Evolutionary conservation across 768 basidiomycete genomes (phyloP).

Genomic region (Clavulina sp.): DNA sequence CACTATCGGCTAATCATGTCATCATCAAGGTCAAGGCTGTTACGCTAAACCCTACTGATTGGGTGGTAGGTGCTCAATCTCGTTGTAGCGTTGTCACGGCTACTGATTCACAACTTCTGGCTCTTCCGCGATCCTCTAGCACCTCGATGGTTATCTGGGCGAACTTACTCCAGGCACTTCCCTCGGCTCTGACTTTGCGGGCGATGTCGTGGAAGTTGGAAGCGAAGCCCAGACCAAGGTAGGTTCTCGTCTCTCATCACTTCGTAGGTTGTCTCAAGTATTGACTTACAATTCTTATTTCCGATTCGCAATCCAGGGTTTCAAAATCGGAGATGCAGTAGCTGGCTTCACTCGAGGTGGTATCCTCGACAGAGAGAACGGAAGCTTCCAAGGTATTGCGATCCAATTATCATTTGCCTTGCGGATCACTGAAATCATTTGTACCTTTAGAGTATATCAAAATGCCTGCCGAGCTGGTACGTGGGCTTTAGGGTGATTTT

Average conservation of each 20-base stretch:
- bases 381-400: too few relatives aligned
- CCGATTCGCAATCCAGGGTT: conserved; percentile 4
- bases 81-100: too few relatives aligned
- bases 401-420: too few relatives aligned
- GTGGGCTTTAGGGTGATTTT: too few relatives aligned
- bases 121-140: neutral
- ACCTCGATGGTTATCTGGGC: conserved; percentile 5
- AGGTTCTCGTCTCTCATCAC: neutral
- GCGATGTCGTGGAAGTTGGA: conserved; percentile 13
- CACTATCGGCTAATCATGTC: neutral
- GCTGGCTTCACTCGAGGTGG: conserved; percentile 13
- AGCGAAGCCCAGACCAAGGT: conserved; percentile 9
- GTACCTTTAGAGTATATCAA: too few relatives aligned
- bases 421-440: too few relatives aligned
- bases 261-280: too few relatives aligned
- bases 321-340: conserved; percentile 13
- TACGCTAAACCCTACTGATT: conserved; percentile 14
- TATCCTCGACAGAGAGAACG: too few relatives aligned
- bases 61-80: too few relatives aligned
- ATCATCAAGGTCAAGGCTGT: conserved; percentile 11
- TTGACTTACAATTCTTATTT: too few relatives aligned
- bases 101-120: neutral
- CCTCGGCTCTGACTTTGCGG: conserved; percentile 13
- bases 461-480: too few relatives aligned
- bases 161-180: conserved; percentile 11